These are phyloP conservation scores for Porcisia hertigi DNA, from an alignment of 208 protist species.

Conservation along the genomic window DNA sequence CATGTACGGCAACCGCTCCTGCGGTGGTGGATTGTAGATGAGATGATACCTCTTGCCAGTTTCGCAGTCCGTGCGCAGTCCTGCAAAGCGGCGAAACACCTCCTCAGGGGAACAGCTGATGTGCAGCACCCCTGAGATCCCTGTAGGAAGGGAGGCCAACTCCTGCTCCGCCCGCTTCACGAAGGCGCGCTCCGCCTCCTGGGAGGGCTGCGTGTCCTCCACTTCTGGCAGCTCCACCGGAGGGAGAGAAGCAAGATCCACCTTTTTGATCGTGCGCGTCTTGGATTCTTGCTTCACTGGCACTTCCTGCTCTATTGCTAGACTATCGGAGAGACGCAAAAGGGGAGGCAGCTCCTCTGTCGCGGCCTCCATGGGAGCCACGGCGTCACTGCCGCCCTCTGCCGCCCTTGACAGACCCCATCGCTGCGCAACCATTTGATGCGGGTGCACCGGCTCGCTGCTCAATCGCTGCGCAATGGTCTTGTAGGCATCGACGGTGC, in stretches of 20 bases:
- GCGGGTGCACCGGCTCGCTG: conserved; percentile 24
- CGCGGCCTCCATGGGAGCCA: background rate
- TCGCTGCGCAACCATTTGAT: conserved; percentile 4
- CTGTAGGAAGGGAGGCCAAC: conserved; percentile 30
- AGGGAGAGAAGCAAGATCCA: conserved; percentile 63
- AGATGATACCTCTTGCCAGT: conserved; percentile 84
- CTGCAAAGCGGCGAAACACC: conserved; percentile 80
- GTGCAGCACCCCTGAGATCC: conserved; percentile 60
- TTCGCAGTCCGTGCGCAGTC: conserved; percentile 79
- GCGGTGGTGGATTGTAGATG: conserved; percentile 71
- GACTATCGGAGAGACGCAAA: conserved; percentile 24
- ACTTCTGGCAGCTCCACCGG: conserved; percentile 77
- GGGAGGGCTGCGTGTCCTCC: conserved; percentile 35
- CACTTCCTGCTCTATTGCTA: conserved; percentile 28
- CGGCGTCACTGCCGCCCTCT: conserved; percentile 8
- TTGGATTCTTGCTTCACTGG: conserved; percentile 54
- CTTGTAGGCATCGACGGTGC: conserved; percentile 41
- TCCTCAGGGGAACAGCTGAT: conserved; percentile 67
- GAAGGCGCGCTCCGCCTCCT: conserved; percentile 45
- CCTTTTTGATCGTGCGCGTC: conserved; percentile 50
- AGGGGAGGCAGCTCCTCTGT: conserved; percentile 5
- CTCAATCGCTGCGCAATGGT: conserved; percentile 24
- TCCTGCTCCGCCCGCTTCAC: conserved; percentile 47
- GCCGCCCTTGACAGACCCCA: conserved; percentile 5
- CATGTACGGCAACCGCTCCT: conserved; percentile 67